Base-by-base conservation (phyloP, 2,329 filamentous ascomycete genomes). In the Sporothrix brunneoviolacea region DNA sequence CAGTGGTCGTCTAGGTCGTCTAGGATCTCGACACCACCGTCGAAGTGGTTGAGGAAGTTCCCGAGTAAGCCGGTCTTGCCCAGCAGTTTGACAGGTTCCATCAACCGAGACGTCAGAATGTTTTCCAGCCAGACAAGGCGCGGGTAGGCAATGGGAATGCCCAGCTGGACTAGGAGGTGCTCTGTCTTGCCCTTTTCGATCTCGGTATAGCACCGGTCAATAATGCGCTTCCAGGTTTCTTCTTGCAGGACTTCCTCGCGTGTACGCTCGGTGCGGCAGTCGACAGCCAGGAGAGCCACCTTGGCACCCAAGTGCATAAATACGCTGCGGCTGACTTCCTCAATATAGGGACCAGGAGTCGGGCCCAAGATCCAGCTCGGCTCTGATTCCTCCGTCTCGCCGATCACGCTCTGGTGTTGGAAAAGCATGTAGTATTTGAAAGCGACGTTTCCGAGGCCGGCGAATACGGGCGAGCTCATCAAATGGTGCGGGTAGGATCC, bases 371-470 rank as follows among this genome's bases (percentile, higher is more conserved):
- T 71, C 93, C 93, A 97, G 63, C 89, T 96, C 2, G 91, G 88
- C 65, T 98, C 94, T 3, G 86, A 80, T 32, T 77, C 74, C 58
- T 94, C 84, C 0, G 84, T 89, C 69, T 98, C 93, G 40, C 84
- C 80, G 1, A 81, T 71, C 4, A 95, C 74, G 58, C 86, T 95
- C 66, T 98, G 94, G 60, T 98, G 93, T 66, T 98, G 93, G 71
- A 98, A 98, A 8, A 98, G 77, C 83, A 98, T 85, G 62, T 98
- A 98, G 68, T 97, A 98, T 66, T 98, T 98, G 78, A 93, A 97
- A 0, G 91, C 91, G 44, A 97, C 82, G 33, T 86, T 86, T 3
- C 93, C 94, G 8, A 98, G 68, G 0, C 94, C 93, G 2, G 84
- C 85, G 64, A 98, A 95, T 0, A 97, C 88, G 1, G 88, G 86